Percentiles rank a stretch among this genome's conserved stretches.
Conservation (phyloP, 768 basidiomycete species). For the Panaeolus papilionaceus region DNA sequence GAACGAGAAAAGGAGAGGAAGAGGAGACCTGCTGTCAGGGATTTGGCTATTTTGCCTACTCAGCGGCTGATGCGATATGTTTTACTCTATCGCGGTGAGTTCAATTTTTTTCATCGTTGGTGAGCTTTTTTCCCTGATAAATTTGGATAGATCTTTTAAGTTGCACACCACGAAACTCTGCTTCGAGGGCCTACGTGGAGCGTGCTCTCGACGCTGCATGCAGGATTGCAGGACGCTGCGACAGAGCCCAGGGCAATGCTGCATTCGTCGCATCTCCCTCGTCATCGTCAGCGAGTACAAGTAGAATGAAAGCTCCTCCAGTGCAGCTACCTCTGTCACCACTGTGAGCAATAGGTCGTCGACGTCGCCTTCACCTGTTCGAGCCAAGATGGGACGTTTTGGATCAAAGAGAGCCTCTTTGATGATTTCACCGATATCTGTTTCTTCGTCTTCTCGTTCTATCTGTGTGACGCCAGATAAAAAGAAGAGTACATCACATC, state of each 20-base stretch:
- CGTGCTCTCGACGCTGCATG: slow-evolving; percentile 36
- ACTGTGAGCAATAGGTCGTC: background rate
- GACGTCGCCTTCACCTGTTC: background rate
- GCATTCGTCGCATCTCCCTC: slow-evolving; percentile 28
- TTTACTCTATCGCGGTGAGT: slow-evolving; percentile 62
- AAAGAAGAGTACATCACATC: background rate
- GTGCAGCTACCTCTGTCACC: background rate
- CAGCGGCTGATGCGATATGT: slow-evolving; percentile 71
- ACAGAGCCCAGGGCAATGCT: slow-evolving; percentile 34
- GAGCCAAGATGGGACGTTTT: slow-evolving; percentile 1
- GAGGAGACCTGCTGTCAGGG: slow-evolving; percentile 44
- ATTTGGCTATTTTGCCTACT: slow-evolving; percentile 69
- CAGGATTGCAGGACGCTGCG: slow-evolving; percentile 33
- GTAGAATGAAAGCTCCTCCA: slow-evolving; percentile 3
- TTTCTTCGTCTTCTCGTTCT: background rate
- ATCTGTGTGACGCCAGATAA: background rate
- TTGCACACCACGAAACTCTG: slow-evolving; percentile 56
- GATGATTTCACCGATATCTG: background rate
- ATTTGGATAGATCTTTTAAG: slow-evolving; percentile 53
- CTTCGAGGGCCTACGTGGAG: slow-evolving; percentile 36
- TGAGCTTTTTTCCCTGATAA: slow-evolving; percentile 12
- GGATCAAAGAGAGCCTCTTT: background rate
- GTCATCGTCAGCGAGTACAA: slow-evolving; percentile 10
- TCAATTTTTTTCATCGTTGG: background rate
- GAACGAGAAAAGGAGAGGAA: slow-evolving; percentile 20